Conservation (phyloP, 2,329 filamentous ascomycete species). For the Fusarium fujikuroi region DNA sequence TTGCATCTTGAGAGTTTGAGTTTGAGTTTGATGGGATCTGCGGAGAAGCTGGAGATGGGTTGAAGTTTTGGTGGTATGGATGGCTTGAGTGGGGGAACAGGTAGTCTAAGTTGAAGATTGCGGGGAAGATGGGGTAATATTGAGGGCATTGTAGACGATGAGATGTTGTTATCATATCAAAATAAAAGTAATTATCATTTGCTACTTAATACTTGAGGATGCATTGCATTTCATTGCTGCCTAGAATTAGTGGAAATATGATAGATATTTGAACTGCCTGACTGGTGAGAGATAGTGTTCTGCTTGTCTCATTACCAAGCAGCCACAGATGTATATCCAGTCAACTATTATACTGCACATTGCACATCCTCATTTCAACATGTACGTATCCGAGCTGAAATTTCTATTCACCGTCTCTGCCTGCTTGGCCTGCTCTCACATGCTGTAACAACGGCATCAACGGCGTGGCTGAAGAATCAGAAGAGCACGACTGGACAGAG, state of each 20-base stretch:
- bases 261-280: not conserved
- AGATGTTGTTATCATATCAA: not conserved
- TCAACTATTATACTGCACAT: not conserved
- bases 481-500: not conserved
- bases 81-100: constrained; percentile 38
- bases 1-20: not conserved
- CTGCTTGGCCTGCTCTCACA: not conserved
- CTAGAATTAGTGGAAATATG: not conserved
- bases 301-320: constrained; percentile 17
- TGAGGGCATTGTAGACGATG: not conserved
- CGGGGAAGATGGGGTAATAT: constrained; percentile 39
- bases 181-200: not conserved
- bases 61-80: not conserved
- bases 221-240: not conserved
- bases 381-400: constrained; percentile 21
- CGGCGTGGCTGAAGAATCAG: constrained; percentile 16
- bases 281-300: not conserved
- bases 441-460: not conserved
- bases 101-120: constrained; percentile 28
- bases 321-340: not conserved
- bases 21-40: constrained; percentile 1
- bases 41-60: constrained; percentile 6
- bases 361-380: not conserved
- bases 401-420: not conserved
- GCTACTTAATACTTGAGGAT: not conserved